Evolutionary conservation across 495 filamentous ascomycete genomes (phyloP).

Genomic region (Daldinia vernicosa): DNA sequence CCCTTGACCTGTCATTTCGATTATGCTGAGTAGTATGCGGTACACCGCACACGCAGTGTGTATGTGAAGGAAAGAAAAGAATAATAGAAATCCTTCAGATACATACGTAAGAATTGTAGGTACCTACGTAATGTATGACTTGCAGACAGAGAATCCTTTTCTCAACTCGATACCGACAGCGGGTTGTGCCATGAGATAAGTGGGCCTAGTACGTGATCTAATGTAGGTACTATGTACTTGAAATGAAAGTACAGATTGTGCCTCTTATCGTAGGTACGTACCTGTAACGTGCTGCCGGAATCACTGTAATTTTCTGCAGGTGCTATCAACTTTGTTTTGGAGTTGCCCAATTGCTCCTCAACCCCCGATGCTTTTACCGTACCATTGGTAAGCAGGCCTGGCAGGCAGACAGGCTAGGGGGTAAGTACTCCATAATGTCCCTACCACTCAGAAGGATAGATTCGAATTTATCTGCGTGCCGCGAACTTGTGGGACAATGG

Average conservation of each 20-base stretch:
- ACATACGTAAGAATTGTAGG: not conserved
- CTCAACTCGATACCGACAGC: conserved; percentile 36
- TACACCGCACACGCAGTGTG: not conserved
- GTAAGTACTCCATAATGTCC: not conserved
- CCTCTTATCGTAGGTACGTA: not conserved
- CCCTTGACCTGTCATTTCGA: conserved; percentile 2
- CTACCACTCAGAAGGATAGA: not conserved
- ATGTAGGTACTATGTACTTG: not conserved
- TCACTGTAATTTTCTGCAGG: not conserved
- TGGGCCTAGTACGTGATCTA: not conserved
- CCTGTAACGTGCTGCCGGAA: not conserved
- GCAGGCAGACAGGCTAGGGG: not conserved
- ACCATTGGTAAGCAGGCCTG: not conserved
- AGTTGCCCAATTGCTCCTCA: not conserved
- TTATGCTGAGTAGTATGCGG: not conserved
- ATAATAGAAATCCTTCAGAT: not conserved
- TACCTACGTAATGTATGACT: conserved; percentile 18
- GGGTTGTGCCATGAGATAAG: conserved; percentile 6
- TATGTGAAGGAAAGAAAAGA: not conserved
- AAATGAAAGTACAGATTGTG: not conserved
- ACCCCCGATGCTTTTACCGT: not conserved
- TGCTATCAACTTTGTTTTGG: conserved; percentile 2
- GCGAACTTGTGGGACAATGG: conserved; percentile 5
- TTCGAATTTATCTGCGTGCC: not conserved
- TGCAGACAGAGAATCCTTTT: conserved; percentile 35